phyloP scores from a whole-genome alignment of 2,329 filamentous ascomycete genomes.

The Monosporascus sp. region DNA sequence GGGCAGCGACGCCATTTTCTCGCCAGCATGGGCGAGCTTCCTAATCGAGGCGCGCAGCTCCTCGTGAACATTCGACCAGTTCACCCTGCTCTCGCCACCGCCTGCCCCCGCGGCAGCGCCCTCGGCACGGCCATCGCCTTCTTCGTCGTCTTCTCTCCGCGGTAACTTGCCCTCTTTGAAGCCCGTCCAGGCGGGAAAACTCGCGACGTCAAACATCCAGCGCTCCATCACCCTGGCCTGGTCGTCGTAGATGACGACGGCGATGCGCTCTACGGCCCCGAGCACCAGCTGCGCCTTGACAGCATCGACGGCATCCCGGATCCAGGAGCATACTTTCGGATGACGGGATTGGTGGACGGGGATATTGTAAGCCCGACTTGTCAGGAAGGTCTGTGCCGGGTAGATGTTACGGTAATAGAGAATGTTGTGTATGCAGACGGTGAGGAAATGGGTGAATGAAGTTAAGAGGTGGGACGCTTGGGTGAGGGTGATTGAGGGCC shows the following conservation, averaged over 20 bases:
- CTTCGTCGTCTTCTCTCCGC: conserved; percentile 22
- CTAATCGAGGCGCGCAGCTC: conserved; percentile 65
- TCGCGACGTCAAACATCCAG: conserved; percentile 55
- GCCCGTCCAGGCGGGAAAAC: conserved; percentile 44
- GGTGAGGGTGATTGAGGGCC: conserved; percentile 26
- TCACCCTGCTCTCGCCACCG: conserved; percentile 26
- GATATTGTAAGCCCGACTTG: conserved; percentile 76
- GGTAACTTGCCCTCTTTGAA: conserved; percentile 23
- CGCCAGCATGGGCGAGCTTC: conserved; percentile 55
- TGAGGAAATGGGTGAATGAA: conserved; percentile 75
- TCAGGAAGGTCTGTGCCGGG: conserved; percentile 70
- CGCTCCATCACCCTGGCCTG: conserved; percentile 48
- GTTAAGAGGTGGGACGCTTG: conserved; percentile 55
- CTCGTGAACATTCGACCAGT: conserved; percentile 62
- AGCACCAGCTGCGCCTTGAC: conserved; percentile 65
- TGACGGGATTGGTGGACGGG: conserved; percentile 82
- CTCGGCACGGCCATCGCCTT: conserved; percentile 6
- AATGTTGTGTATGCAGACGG: conserved; percentile 78
- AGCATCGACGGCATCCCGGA: conserved; percentile 73
- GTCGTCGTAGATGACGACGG: conserved; percentile 38
- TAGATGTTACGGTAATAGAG: conserved; percentile 80
- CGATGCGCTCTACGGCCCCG: conserved; percentile 42
- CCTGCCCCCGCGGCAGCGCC: not conserved
- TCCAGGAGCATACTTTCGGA: conserved; percentile 79
- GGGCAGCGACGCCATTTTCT: conserved; percentile 54